phyloP scores from a whole-genome alignment of 108 stramenopile species.

The Cyclotella choctawhatcheeana region DNA sequence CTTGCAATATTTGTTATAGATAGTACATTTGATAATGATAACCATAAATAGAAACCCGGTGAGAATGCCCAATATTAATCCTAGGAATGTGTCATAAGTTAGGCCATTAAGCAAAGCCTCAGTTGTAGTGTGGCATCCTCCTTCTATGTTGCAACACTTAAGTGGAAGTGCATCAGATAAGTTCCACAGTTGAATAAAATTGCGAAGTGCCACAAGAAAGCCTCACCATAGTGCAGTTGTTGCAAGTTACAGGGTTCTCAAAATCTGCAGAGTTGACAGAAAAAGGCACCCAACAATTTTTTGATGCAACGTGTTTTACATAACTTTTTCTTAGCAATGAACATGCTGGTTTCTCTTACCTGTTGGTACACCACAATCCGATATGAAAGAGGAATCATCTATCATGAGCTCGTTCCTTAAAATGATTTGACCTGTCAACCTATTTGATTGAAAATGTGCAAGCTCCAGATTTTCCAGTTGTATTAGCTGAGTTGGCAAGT shows the following conservation, averaged over 20 bases:
- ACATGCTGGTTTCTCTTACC: too few species aligned
- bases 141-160: too few species aligned
- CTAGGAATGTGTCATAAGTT: neutral
- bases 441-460: slow-evolving; percentile 33
- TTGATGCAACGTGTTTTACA: too few species aligned
- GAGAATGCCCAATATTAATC: neutral
- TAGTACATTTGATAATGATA: neutral
- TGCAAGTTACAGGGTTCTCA: slow-evolving; percentile 8
- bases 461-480: slow-evolving; percentile 4
- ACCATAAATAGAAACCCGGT: neutral
- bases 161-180: neutral
- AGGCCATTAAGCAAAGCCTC: neutral
- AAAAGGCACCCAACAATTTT: too few species aligned
- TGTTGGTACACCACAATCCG: slow-evolving; percentile 45
- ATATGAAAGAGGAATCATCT: slow-evolving; percentile 6
- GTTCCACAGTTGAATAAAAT: neutral
- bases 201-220: neutral
- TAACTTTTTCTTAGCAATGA: too few species aligned
- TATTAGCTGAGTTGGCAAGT: slow-evolving; percentile 24
- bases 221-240: slow-evolving; percentile 18
- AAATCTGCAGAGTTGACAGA: too few species aligned
- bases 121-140: neutral
- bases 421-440: slow-evolving; percentile 6
- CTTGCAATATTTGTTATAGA: neutral
- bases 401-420: neutral